Evolutionary conservation across 2,329 filamentous ascomycete genomes (phyloP).

Genomic region (Arachnomyces sp.): DNA sequence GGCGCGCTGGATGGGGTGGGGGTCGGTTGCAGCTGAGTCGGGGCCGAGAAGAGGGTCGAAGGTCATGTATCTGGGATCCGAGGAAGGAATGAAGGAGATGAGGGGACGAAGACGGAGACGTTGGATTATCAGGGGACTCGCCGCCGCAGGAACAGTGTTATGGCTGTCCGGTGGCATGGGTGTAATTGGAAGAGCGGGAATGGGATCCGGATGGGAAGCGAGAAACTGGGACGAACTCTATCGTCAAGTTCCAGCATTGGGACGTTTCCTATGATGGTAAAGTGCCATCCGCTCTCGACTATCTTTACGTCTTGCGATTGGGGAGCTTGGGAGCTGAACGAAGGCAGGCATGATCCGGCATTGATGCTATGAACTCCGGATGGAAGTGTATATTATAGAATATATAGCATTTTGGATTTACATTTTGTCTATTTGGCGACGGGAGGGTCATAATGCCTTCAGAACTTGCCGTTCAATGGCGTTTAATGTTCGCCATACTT

Average conservation of each 20-base stretch:
- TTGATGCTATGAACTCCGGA: neutral
- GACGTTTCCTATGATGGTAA: slow-evolving; percentile 38
- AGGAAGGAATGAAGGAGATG: slow-evolving; percentile 46
- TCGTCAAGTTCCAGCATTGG: slow-evolving; percentile 49
- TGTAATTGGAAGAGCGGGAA: slow-evolving; percentile 63
- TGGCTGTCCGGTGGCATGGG: slow-evolving; percentile 79
- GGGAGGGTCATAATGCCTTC: no score
- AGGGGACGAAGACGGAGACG: slow-evolving; percentile 54
- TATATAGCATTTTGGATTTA: no score
- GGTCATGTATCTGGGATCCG: slow-evolving; percentile 25
- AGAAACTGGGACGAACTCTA: slow-evolving; percentile 71
- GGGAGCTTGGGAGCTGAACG: no score
- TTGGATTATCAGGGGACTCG: slow-evolving; percentile 61
- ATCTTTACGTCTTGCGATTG: no score
- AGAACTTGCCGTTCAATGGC: no score
- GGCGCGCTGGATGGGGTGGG: slow-evolving; percentile 66
- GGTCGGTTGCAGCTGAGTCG: neutral
- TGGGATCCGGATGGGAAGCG: slow-evolving; percentile 67
- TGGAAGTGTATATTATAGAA: no score
- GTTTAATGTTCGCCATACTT: no score
- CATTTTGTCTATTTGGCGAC: no score
- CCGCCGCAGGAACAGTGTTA: slow-evolving; percentile 49
- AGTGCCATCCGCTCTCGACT: no score
- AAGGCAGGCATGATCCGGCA: neutral
- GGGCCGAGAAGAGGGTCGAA: slow-evolving; percentile 22